Evolutionary conservation across 441 rosid genomes (phyloP).

Genomic region (Hypseocharis bilobata): DNA sequence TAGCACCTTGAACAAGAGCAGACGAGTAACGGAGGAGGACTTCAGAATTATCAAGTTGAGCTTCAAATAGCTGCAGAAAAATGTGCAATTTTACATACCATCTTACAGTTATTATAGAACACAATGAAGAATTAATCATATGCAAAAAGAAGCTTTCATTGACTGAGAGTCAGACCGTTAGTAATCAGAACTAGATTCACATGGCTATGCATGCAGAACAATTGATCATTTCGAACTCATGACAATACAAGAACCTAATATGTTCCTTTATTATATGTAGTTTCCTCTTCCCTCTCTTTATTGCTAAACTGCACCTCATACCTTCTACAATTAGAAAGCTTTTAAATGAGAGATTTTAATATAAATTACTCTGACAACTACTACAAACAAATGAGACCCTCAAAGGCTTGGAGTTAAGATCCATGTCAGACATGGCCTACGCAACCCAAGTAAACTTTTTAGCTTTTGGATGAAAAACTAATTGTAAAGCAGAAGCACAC

Average conservation of each 20-base stretch:
- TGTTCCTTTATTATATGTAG: neutral
- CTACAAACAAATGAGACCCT: too few relatives aligned
- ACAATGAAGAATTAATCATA: neutral
- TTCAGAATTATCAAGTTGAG: slow-evolving; percentile 55
- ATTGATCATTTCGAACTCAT: neutral
- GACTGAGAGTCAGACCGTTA: neutral
- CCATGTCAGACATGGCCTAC: too few relatives aligned
- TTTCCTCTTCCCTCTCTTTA: neutral
- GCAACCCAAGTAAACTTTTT: neutral
- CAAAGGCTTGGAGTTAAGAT: too few relatives aligned
- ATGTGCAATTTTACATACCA: neutral
- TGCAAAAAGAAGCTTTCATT: too few relatives aligned
- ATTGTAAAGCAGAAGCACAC: neutral
- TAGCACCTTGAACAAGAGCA: slow-evolving; percentile 94
- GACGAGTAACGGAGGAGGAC: slow-evolving; percentile 81
- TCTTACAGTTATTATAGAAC: neutral
- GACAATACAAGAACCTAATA: neutral
- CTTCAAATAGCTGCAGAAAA: slow-evolving; percentile 72
- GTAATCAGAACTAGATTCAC: neutral
- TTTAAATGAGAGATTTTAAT: neutral
- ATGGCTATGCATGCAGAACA: neutral
- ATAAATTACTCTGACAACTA: neutral
- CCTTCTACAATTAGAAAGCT: neutral
- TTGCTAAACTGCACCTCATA: neutral
- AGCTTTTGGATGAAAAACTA: too few relatives aligned